Percentiles rank a stretch among this genome's conserved stretches.
Evolutionary conservation across 1,284 basidiomycete genomes (phyloP).

Genomic region (Sporisorium iseilematis-ciliati): DNA sequence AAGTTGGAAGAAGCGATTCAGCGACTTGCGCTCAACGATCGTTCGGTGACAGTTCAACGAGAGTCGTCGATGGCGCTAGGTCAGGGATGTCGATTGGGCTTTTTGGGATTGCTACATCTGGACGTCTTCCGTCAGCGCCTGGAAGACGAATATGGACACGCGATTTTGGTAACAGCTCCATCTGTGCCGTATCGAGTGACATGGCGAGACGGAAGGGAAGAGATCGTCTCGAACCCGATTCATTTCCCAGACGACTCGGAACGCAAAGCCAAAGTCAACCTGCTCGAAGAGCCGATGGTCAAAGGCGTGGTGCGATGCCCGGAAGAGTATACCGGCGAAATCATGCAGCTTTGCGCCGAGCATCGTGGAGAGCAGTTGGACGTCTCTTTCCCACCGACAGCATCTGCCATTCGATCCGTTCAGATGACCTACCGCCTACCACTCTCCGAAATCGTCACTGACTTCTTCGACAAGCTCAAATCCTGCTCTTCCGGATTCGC

Average conservation of each 20-base stretch:
- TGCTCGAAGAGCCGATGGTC: conserved; percentile 65
- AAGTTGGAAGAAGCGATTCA: conserved; percentile 97
- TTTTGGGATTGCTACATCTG: conserved; percentile 95
- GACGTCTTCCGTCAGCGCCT: conserved; percentile 95
- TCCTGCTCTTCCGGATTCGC: conserved; percentile 68
- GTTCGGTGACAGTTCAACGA: conserved; percentile 88
- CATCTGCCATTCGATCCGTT: conserved; percentile 52
- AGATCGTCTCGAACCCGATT: conserved; percentile 62
- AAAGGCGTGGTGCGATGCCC: conserved; percentile 62
- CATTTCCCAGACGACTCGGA: conserved; percentile 66
- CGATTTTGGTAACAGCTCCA: conserved; percentile 66
- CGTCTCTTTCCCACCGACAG: conserved; percentile 39
- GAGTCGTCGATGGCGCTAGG: conserved; percentile 95
- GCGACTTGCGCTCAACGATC: conserved; percentile 84
- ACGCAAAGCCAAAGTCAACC: conserved; percentile 46
- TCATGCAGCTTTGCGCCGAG: conserved; percentile 69
- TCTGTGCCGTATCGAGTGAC: conserved; percentile 66
- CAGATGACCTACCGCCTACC: conserved; percentile 66
- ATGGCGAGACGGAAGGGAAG: conserved; percentile 52
- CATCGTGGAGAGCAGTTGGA: conserved; percentile 67
- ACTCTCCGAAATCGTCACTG: conserved; percentile 66
- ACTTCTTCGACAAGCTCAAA: conserved; percentile 69
- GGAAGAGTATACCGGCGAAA: conserved; percentile 67
- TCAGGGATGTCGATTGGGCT: conserved; percentile 93
- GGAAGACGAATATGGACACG: conserved; percentile 86